phyloP scores from a whole-genome alignment of 345 rosid species.

The Eucalyptus erythrocorys region DNA sequence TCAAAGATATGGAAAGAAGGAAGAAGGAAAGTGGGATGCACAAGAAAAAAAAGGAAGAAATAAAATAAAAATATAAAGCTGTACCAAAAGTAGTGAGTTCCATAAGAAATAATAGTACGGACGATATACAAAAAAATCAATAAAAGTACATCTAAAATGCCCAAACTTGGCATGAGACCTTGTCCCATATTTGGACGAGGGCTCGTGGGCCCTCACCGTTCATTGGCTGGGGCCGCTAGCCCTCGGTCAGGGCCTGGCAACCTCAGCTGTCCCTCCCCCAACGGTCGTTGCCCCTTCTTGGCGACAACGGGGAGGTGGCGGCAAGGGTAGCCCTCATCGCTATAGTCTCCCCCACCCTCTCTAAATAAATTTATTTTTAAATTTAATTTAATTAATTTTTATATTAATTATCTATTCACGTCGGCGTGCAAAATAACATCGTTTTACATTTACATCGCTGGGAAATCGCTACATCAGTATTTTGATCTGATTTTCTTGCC shows the following conservation, averaged over 20 bases:
- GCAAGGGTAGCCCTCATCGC: fast-evolving
- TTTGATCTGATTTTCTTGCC: fast-evolving
- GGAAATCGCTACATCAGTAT: fast-evolving
- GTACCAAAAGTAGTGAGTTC: too few relatives aligned
- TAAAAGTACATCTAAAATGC: fast-evolving
- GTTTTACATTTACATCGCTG: fast-evolving
- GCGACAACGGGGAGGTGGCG: fast-evolving
- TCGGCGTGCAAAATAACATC: fast-evolving
- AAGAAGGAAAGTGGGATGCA: too few relatives aligned
- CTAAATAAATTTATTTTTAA: too few relatives aligned
- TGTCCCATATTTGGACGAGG: fast-evolving
- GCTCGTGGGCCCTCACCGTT: fast-evolving
- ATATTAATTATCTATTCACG: fast-evolving
- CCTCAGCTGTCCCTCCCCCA: fast-evolving
- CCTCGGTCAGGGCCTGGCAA: fast-evolving
- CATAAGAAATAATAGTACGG: too few relatives aligned
- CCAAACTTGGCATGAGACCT: too few relatives aligned
- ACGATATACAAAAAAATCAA: fast-evolving
- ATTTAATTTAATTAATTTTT: too few relatives aligned
- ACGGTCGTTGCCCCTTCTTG: fast-evolving
- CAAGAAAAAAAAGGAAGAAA: too few relatives aligned
- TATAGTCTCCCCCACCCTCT: fast-evolving
- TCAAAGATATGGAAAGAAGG: too few relatives aligned
- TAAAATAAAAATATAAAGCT: fast-evolving
- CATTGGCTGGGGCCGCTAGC: fast-evolving